phyloP scores from a whole-genome alignment of 1,284 basidiomycete genomes.

The Malassezia caprae region DNA sequence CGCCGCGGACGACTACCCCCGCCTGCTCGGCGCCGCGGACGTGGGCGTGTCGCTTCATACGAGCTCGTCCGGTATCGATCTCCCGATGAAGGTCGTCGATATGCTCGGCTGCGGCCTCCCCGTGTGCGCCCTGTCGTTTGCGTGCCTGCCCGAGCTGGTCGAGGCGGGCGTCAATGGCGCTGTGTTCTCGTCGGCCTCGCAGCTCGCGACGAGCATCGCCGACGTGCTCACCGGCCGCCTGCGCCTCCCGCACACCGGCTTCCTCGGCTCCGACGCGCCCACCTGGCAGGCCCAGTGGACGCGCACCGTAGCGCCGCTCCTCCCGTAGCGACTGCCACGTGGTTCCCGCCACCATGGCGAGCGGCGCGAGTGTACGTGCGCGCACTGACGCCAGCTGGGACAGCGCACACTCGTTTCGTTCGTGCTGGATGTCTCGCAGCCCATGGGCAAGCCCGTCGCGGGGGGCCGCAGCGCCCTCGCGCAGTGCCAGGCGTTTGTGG shows the following conservation, averaged over 20 bases:
- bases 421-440: constrained; percentile 12
- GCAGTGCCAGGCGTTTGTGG: constrained; percentile 3
- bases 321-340: background rate
- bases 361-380: background rate
- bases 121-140: constrained; percentile 79
- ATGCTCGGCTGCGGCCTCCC: constrained; percentile 96
- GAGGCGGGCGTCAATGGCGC: constrained; percentile 71
- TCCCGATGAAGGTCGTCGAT: constrained; percentile 99
- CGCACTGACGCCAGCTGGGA: background rate
- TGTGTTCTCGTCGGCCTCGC: constrained; percentile 61
- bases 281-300: constrained; percentile 11
- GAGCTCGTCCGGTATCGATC: constrained; percentile 77
- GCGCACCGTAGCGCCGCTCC: background rate
- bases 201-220: constrained; percentile 61
- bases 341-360: background rate
- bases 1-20: constrained; percentile 31
- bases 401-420: constrained; percentile 16
- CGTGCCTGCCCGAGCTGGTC: constrained; percentile 77
- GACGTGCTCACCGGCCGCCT: background rate
- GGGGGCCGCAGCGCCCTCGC: constrained; percentile 3
- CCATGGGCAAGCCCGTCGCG: background rate
- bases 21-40: constrained; percentile 64
- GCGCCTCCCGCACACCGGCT: background rate
- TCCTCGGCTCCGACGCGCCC: background rate
- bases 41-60: constrained; percentile 82